Evolutionary conservation across 164 flowering plant genomes (phyloP).

Genomic region (Santalum album): DNA sequence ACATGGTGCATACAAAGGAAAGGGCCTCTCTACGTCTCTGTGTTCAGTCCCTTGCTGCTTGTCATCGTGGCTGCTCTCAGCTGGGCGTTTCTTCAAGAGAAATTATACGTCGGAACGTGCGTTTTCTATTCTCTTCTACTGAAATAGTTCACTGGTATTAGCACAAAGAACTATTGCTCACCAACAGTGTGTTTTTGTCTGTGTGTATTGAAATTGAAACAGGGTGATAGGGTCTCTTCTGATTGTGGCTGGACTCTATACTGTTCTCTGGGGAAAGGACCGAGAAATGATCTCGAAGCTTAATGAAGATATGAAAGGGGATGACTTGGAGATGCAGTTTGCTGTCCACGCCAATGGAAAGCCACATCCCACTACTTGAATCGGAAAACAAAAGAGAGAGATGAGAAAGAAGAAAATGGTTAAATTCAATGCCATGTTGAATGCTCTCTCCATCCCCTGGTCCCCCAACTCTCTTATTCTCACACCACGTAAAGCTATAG

Average conservation of each 20-base stretch:
- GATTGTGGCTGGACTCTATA: slow-evolving; percentile 71
- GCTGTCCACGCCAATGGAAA: neutral
- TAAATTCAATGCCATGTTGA: neutral
- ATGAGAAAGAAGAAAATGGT: neutral
- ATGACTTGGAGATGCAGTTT: slow-evolving; percentile 18
- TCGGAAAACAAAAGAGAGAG: neutral
- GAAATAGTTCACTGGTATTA: too few relatives aligned
- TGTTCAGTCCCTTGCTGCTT: slow-evolving; percentile 67
- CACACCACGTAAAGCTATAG: too few relatives aligned
- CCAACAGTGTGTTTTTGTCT: too few relatives aligned
- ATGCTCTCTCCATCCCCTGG: neutral
- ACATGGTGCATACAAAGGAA: slow-evolving; percentile 59
- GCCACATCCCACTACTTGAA: neutral
- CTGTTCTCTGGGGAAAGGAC: slow-evolving; percentile 77
- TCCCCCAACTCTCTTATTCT: too few relatives aligned
- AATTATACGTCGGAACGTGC: slow-evolving; percentile 61
- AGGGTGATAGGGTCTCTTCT: slow-evolving; percentile 57
- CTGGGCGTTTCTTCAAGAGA: slow-evolving; percentile 62
- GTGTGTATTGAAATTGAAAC: slow-evolving; percentile 6
- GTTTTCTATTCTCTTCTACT: slow-evolving; percentile 4
- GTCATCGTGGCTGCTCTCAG: slow-evolving; percentile 59
- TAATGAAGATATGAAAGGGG: slow-evolving; percentile 3
- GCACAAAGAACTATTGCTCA: too few relatives aligned
- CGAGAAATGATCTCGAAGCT: slow-evolving; percentile 23
- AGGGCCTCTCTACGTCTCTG: slow-evolving; percentile 83